These are phyloP conservation scores for Phaeotremella fagi DNA, from an alignment of 768 basidiomycete genomes.

Conservation along the genomic window DNA sequence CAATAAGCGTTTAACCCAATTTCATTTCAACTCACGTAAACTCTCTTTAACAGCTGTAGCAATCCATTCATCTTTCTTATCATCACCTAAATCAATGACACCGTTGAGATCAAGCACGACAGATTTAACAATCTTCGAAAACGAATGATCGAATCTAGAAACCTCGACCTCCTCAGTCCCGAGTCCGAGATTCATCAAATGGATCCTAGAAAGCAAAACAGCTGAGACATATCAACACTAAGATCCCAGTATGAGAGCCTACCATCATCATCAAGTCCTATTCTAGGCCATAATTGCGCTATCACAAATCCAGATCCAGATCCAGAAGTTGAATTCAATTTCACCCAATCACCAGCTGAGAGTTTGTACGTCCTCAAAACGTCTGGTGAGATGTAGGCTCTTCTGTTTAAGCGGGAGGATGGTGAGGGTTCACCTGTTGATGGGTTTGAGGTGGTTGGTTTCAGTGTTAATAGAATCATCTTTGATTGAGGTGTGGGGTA, in stretches of 20 bases:
- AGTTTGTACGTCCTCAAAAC: constrained; percentile 30
- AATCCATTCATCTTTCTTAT: constrained; percentile 33
- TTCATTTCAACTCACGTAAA: constrained; percentile 15
- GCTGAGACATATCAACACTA: constrained; percentile 3
- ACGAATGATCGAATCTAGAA: constrained; percentile 7
- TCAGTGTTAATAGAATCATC: too few relatives aligned
- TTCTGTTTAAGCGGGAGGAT: constrained; percentile 3
- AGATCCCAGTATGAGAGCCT: neutral
- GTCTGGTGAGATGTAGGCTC: constrained; percentile 36
- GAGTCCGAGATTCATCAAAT: constrained; percentile 4
- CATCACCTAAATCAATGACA: too few relatives aligned
- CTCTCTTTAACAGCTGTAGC: constrained; percentile 35
- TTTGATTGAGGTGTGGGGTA: too few relatives aligned
- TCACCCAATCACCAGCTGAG: constrained; percentile 43
- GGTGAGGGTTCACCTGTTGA: neutral
- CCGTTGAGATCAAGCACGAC: neutral
- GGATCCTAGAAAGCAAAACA: neutral
- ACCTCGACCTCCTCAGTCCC: constrained; percentile 2
- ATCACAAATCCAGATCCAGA: constrained; percentile 1
- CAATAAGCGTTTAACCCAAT: neutral
- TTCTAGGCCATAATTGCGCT: constrained; percentile 39
- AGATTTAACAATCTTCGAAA: neutral
- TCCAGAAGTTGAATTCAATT: constrained; percentile 6
- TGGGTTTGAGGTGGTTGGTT: too few relatives aligned
- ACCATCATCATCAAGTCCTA: constrained; percentile 33